Percentiles rank a stretch among this genome's conserved stretches.
phyloP scores from a whole-genome alignment of 129 eudicot species.

The Flaveria linearis region DNA sequence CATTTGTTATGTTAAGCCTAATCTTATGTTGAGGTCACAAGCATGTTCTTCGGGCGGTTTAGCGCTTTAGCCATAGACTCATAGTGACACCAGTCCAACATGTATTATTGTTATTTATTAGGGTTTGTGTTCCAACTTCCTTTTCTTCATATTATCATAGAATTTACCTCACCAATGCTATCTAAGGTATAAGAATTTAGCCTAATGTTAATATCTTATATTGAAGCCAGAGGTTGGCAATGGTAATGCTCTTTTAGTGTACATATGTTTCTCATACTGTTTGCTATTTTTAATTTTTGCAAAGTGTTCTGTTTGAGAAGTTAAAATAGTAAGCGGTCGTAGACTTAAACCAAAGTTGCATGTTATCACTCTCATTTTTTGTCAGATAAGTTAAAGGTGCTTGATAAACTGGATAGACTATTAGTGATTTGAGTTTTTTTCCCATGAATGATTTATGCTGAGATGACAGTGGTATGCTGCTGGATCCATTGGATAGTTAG shows the following conservation, averaged over 20 bases:
- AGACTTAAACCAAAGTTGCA: background rate
- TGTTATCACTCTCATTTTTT: background rate
- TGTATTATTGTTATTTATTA: background rate
- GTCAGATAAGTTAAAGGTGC: background rate
- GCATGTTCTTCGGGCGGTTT: slow-evolving; percentile 1
- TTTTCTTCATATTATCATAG: background rate
- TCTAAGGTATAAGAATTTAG: background rate
- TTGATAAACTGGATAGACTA: background rate
- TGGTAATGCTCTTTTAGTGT: background rate
- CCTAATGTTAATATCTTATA: background rate
- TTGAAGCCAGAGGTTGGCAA: background rate
- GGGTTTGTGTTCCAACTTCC: background rate
- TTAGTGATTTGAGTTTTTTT: background rate
- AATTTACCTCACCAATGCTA: background rate
- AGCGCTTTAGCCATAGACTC: background rate
- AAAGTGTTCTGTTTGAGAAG: background rate
- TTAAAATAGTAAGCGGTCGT: background rate
- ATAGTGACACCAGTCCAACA: slow-evolving; percentile 11
- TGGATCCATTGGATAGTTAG: background rate
- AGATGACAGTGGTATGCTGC: background rate
- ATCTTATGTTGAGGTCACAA: background rate
- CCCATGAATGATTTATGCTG: background rate
- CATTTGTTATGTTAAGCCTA: background rate
- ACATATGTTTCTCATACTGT: background rate
- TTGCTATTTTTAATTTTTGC: background rate